A percentile compares a stretch with the other conserved stretches of the same genome.
phyloP scores from a whole-genome alignment of 1,139 yeast species.

The Lizanozyma gosingica region DNA sequence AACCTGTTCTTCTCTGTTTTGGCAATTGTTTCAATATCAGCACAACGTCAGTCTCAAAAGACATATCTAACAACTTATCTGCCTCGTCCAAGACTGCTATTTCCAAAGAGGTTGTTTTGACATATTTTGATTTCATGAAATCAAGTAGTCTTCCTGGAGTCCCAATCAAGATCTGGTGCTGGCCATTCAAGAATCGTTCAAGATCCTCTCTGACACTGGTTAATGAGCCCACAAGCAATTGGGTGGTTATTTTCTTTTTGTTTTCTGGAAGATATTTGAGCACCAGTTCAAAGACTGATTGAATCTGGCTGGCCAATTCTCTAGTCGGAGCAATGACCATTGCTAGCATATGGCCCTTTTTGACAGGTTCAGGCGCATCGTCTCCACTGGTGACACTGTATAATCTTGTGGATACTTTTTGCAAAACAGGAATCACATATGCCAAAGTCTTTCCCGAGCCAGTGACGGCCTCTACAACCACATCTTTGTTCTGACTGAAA shows the following conservation, averaged over 20 bases:
- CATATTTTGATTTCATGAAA: slow-evolving; percentile 44
- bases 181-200: slow-evolving; percentile 39
- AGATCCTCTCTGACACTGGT: slow-evolving; percentile 68
- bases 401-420: slow-evolving; percentile 38
- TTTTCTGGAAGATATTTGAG: slow-evolving; percentile 50
- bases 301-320: slow-evolving; percentile 82
- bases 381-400: slow-evolving; percentile 16
- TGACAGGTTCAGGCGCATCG: slow-evolving; percentile 22
- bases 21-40: slow-evolving; percentile 63
- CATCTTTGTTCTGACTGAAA: slow-evolving; percentile 83
- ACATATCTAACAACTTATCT: slow-evolving; percentile 73
- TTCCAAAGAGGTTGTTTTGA: slow-evolving; percentile 55
- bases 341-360: slow-evolving; percentile 61
- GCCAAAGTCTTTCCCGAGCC: slow-evolving; percentile 96
- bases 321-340: slow-evolving; percentile 83
- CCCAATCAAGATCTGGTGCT: slow-evolving; percentile 74
- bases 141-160: slow-evolving; percentile 91
- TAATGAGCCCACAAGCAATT: slow-evolving; percentile 74
- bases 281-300: slow-evolving; percentile 52
- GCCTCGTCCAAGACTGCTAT: slow-evolving; percentile 87
- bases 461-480: slow-evolving; percentile 92
- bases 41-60: slow-evolving; percentile 64
- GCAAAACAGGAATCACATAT: slow-evolving; percentile 74
- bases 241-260: slow-evolving; percentile 40
- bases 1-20: slow-evolving; percentile 86